Evolutionary conservation across 371 early-diverging fungal genomes (phyloP).

Genomic region (Zopfochytrium polystomum): DNA sequence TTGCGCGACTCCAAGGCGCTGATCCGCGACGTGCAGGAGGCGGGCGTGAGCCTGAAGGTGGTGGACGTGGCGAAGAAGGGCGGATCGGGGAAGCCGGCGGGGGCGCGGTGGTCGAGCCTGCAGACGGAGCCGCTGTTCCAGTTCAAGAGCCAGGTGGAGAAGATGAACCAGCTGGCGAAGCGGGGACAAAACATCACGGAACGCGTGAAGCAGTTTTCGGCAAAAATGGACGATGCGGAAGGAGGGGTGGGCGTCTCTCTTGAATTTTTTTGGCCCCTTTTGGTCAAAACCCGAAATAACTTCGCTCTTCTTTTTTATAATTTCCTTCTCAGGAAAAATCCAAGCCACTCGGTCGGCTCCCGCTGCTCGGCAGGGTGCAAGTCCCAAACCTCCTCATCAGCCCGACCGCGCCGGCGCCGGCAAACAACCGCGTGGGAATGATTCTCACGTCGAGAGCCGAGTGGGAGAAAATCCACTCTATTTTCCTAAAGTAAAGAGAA

Average conservation of each 20-base stretch:
- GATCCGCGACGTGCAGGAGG: conserved; percentile 11
- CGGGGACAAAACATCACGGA: conserved; percentile 19
- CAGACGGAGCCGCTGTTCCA: conserved; percentile 22
- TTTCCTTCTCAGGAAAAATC: not conserved
- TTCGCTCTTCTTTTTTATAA: not conserved
- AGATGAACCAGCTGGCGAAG: conserved; percentile 12
- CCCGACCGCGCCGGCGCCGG: not conserved
- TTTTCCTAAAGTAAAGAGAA: conserved; percentile 11
- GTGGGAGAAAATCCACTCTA: conserved; percentile 18
- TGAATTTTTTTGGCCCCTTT: conserved; percentile 5
- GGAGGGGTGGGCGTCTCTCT: conserved; percentile 9
- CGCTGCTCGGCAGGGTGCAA: conserved; percentile 11
- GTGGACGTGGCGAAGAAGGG: conserved; percentile 19
- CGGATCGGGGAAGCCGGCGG: no score
- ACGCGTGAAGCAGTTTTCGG: conserved; percentile 13
- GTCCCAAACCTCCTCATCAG: conserved; percentile 9
- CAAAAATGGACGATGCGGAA: conserved; percentile 15
- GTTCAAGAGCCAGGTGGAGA: conserved; percentile 15
- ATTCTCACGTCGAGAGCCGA: conserved; percentile 17
- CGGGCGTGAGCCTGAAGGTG: conserved; percentile 11
- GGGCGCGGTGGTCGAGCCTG: conserved; percentile 21
- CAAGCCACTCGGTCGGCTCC: conserved; percentile 2
- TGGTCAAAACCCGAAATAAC: not conserved
- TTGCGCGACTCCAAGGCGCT: conserved; percentile 22
- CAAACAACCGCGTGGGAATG: conserved; percentile 1